phyloP scores from a whole-genome alignment of 2,329 filamentous ascomycete species.

The Arthroderma sp. region DNA sequence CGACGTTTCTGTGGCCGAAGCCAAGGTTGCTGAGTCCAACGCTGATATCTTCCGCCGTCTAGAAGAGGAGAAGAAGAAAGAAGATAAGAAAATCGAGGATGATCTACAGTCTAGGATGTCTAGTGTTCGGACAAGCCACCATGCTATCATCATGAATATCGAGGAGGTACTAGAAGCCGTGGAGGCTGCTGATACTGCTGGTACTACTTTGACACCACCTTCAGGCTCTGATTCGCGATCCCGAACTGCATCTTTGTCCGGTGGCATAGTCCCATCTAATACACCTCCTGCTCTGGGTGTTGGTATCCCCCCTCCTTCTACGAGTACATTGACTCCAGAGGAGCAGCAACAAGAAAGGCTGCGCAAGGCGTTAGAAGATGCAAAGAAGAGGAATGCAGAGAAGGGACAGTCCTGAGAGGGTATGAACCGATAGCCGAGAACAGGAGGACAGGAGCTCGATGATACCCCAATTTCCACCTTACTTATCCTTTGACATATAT shows the following conservation, averaged over 20 bases:
- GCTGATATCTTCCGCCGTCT: constrained; percentile 33
- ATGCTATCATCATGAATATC: constrained; percentile 28
- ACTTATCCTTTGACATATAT: background rate
- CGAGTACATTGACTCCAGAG: constrained; percentile 8
- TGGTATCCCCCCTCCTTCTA: background rate
- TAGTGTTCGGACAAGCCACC: constrained; percentile 30
- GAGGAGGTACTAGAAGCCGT: constrained; percentile 26
- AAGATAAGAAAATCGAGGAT: constrained; percentile 36
- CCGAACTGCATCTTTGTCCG: background rate
- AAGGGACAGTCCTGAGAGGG: constrained; percentile 7
- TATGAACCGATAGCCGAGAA: background rate
- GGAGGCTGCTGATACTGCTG: background rate
- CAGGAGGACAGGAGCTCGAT: background rate
- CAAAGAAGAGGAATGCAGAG: constrained; percentile 42
- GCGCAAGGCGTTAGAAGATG: constrained; percentile 41
- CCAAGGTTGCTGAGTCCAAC: constrained; percentile 35
- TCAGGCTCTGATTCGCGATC: background rate
- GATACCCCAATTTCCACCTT: background rate
- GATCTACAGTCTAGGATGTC: constrained; percentile 33
- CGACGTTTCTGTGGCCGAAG: constrained; percentile 43
- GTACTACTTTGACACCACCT: background rate
- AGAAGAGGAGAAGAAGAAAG: constrained; percentile 37
- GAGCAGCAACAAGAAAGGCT: constrained; percentile 38
- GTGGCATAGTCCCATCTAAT: background rate
- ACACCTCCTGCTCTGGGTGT: background rate